Base-by-base conservation (phyloP, 2,329 filamentous ascomycete species). In the Lasiodiplodia gonubiensis region DNA sequence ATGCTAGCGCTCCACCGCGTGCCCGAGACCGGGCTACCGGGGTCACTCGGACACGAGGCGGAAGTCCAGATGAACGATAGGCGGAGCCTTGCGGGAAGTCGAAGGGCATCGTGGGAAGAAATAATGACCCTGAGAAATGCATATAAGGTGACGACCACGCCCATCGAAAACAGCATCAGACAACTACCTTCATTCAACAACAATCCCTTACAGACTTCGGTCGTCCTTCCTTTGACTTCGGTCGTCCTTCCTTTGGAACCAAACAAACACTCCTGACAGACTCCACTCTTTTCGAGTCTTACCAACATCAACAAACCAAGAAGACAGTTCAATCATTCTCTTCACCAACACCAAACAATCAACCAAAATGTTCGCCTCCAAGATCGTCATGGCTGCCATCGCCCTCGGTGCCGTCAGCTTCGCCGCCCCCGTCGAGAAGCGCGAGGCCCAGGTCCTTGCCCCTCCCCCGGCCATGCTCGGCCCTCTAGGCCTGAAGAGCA, bases 191-290 rank as follows among this genome's bases (percentile, higher is more conserved):
- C 55, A 18, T 46, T 59, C 37, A 59, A 23, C 35, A 37, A 30
- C 42, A 16, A 23, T 63, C 60, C 18, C 27, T 64, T 11, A 4
- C 42, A 42, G 35, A 42, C 33, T 42, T 42, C 55, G 55, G 35
- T 60, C 55, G 7, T 46, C 55, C 25, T 35, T 60, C 18, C 21
- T 42, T 23, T 51, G 60, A 64, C 42, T 64, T 23, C 60, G 39
- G 59, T 51, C 48, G 59, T 49, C 53, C 53, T 25, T 57, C 53
- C 53, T 57, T 57, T 55, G 35, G 16, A 57, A 57, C 4, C 53
- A 57, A 55, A 12, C 33, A 39, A 37, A 14, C 10, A 39, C 10
- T 18, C 39, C 8, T 42, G 16, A 42, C 39, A 42, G 39, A 42
- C 39, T 42, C 39, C 6, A n/a, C 18, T 46, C 39, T 52, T 52